These are phyloP conservation scores for Wickerhamiella sergipiensis DNA, from an alignment of 805 yeast species.

Conservation along the genomic window DNA sequence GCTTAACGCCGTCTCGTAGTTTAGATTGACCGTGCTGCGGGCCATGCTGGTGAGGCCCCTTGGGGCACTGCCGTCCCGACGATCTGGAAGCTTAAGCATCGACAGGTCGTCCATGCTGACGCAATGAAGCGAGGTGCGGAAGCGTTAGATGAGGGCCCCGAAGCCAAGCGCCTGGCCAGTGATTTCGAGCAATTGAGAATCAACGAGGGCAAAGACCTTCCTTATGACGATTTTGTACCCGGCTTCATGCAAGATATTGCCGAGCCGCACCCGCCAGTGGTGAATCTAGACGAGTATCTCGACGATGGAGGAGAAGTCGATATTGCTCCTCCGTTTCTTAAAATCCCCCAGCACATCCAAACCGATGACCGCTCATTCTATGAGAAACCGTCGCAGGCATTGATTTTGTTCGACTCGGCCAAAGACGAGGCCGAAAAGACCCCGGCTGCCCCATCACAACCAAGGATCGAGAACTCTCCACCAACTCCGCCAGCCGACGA, in stretches of 20 bases:
- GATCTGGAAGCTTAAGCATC: background rate
- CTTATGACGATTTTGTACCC: background rate
- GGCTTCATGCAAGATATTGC: slow-evolving; percentile 13
- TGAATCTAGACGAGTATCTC: background rate
- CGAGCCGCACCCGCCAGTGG: slow-evolving; percentile 6
- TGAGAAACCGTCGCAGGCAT: slow-evolving; percentile 11
- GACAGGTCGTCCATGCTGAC: slow-evolving; percentile 4
- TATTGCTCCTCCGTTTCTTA: slow-evolving; percentile 11
- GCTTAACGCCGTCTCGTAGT: slow-evolving; percentile 12
- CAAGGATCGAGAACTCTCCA: background rate
- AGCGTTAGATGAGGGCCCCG: background rate
- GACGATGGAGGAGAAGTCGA: slow-evolving; percentile 14
- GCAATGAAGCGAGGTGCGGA: slow-evolving; percentile 3
- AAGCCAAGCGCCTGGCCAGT: slow-evolving; percentile 1
- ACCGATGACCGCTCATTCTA: slow-evolving; percentile 4
- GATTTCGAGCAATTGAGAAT: background rate
- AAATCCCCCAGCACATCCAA: slow-evolving; percentile 3
- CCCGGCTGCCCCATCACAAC: background rate
- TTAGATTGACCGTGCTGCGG: slow-evolving; percentile 13
- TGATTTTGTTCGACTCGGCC: slow-evolving; percentile 9
- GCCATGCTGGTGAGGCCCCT: background rate
- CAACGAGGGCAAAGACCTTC: background rate
- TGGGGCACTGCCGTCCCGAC: background rate
- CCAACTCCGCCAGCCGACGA: background rate
- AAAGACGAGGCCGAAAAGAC: background rate